Evolutionary conservation across 805 yeast genomes (phyloP), one percentile per base, ranked within the genome.

Genomic region (Sporopachydermia quercuum): DNA sequence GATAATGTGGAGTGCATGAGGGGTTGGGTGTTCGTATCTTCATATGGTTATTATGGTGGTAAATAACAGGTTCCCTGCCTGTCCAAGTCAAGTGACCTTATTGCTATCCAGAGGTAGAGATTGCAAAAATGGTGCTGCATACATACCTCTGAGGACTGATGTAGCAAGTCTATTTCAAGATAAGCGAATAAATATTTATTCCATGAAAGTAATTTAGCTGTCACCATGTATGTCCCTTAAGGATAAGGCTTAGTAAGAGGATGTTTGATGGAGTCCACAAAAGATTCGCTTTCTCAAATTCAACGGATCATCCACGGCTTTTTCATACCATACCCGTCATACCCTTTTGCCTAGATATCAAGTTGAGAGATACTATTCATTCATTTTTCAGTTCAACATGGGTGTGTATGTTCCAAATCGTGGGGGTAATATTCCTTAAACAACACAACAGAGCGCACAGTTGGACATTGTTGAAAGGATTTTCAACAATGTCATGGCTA

Each of bases 281-380:
- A 23, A 23, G 30, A 23, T 23, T 23, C n/a, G n/a, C 30, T 23
- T 23, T 23, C 30, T 23, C 30, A 23, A n/a, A 23, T 8, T 23
- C 30, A 23, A 23, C 30, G n/a, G 30, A 23, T 23, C 30, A 23
- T 23, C 30, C 30, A 23, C 30, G 30, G 30, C 30, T 23, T 23
- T 23, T 23, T 23, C n/a, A 23, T 23, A 8, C 13, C 30, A 23
- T 23, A n/a, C n/a, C n/a, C n/a, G n/a, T n/a, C n/a, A n/a, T n/a
- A n/a, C 30, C 30, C 8, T 23, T 23, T 23, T 23, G 30, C 30
- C 8, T 23, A 23, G 8, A 23, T 23, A 23, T 23, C 30, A 23
- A 23, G 30, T 23, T 23, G 30, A 23, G 30, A 23, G 13, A 23
- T 8, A 23, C 30, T 23, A 23, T n/a, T 8, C 30, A n/a, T n/a